These are phyloP conservation scores for Carex cristatella DNA, from an alignment of 176 grass and related monocot genomes.

Conservation along the genomic window DNA sequence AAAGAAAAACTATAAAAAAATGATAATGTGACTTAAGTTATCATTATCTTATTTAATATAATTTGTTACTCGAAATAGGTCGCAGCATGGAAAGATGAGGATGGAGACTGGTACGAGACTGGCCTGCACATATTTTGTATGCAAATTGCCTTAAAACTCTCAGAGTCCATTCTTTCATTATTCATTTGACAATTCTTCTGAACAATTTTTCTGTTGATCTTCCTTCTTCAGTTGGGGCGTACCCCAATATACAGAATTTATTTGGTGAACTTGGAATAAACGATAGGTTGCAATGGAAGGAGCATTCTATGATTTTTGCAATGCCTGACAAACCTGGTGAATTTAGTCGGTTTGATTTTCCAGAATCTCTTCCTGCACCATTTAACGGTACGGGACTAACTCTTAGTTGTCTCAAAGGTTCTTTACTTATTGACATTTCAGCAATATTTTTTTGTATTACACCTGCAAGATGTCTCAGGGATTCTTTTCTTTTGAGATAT, in stretches of 20 bases:
- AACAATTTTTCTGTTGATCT: conserved; percentile 30
- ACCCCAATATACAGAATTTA: conserved; percentile 97
- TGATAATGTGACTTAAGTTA: background rate
- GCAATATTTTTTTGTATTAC: background rate
- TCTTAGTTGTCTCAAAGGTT: background rate
- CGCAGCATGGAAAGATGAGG: conserved; percentile 95
- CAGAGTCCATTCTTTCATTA: conserved; percentile 6
- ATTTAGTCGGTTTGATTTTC: conserved; percentile 97
- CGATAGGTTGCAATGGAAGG: conserved; percentile 98
- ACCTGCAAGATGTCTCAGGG: background rate
- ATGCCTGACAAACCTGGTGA: conserved; percentile 94
- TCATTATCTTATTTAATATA: conserved; percentile 12
- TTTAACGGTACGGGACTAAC: conserved; percentile 59
- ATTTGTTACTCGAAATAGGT: conserved; percentile 32
- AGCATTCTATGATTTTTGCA: conserved; percentile 99
- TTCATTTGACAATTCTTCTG: conserved; percentile 23
- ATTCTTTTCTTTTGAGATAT: background rate
- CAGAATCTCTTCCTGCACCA: conserved; percentile 77
- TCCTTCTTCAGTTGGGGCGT: conserved; percentile 88
- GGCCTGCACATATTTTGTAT: conserved; percentile 99
- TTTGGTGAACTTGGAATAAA: conserved; percentile 93
- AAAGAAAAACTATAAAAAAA: background rate
- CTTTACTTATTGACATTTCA: background rate
- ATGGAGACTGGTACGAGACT: conserved; percentile 98
- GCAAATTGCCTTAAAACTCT: conserved; percentile 22